These are phyloP conservation scores for Scutellaria baicalensis DNA, from an alignment of 257 asterid genomes.

Conservation along the genomic window DNA sequence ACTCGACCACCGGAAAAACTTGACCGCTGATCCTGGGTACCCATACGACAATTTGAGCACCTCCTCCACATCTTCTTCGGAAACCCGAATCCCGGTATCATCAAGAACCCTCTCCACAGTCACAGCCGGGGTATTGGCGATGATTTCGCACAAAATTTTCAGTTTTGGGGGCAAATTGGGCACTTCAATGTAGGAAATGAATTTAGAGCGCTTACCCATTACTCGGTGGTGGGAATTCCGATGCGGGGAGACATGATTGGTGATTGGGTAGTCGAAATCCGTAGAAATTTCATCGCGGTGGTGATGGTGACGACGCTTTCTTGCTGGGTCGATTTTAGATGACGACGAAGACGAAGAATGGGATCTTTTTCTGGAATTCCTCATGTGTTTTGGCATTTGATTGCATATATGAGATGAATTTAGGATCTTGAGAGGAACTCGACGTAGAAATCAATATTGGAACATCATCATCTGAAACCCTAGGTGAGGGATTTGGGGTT, in stretches of 20 bases:
- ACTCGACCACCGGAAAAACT: slow-evolving; percentile 69
- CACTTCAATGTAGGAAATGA: slow-evolving; percentile 30
- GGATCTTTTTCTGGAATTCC: slow-evolving; percentile 31
- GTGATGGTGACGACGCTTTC: slow-evolving; percentile 10
- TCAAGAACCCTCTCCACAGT: slow-evolving; percentile 48
- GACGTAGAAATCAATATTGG: background rate
- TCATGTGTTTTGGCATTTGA: slow-evolving; percentile 22
- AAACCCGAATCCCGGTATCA: slow-evolving; percentile 44
- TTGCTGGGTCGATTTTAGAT: slow-evolving; percentile 31
- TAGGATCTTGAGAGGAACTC: background rate
- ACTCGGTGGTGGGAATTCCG: slow-evolving; percentile 19
- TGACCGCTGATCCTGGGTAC: slow-evolving; percentile 47
- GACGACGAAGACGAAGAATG: slow-evolving; percentile 49
- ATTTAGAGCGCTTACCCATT: slow-evolving; percentile 36
- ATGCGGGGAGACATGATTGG: slow-evolving; percentile 16
- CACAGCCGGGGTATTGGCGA: slow-evolving; percentile 40
- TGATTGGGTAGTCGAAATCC: slow-evolving; percentile 1
- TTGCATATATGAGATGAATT: background rate
- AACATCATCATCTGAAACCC: slow-evolving; percentile 24
- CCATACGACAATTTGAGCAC: slow-evolving; percentile 49
- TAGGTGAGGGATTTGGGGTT: slow-evolving; percentile 1
- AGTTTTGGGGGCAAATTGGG: slow-evolving; percentile 45
- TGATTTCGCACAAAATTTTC: slow-evolving; percentile 50
- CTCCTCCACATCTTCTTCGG: slow-evolving; percentile 48
- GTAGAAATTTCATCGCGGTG: slow-evolving; percentile 17